A percentile compares a stretch with the other conserved stretches of the same genome.
Evolutionary conservation across 768 basidiomycete genomes (phyloP).

Genomic region (Boletus pseudopeckii): DNA sequence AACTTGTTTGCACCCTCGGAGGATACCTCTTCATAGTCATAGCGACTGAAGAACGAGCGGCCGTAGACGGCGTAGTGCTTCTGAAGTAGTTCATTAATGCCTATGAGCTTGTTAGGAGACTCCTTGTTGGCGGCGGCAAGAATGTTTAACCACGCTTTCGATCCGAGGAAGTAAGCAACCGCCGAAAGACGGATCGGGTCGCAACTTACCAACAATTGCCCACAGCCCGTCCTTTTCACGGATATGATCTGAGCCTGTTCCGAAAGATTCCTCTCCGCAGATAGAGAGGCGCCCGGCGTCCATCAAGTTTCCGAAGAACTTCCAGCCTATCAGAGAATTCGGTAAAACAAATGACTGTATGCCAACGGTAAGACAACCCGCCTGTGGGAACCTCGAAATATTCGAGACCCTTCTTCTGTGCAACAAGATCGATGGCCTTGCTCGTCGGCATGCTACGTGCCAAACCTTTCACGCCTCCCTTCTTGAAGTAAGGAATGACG

Average conservation of each 20-base stretch:
- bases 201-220: slow-evolving; percentile 83
- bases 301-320: slow-evolving; percentile 99
- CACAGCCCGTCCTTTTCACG: slow-evolving; percentile 99
- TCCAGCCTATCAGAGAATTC: slow-evolving; percentile 68
- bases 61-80: slow-evolving; percentile 91
- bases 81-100: slow-evolving; percentile 88
- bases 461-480: slow-evolving; percentile 87
- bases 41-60: slow-evolving; percentile 97
- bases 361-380: slow-evolving; percentile 31
- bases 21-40: slow-evolving; percentile 98
- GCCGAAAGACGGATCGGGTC: slow-evolving; percentile 2
- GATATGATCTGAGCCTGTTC: slow-evolving; percentile 99
- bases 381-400: slow-evolving; percentile 97
- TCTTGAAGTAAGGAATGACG: slow-evolving; percentile 86
- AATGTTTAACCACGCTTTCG: slow-evolving; percentile 93
- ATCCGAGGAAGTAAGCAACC: not conserved
- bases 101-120: slow-evolving; percentile 70
- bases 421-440: slow-evolving; percentile 94
- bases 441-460: slow-evolving; percentile 98
- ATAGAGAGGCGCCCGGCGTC: slow-evolving; percentile 97
- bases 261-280: slow-evolving; percentile 98
- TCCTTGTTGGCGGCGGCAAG: slow-evolving; percentile 82
- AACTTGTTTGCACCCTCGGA: slow-evolving; percentile 87
- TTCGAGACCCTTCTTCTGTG: slow-evolving; percentile 88
- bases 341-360: not conserved